A percentile compares a stretch with the other conserved stretches of the same genome.
Conservation (phyloP, 2,329 filamentous ascomycete genomes). For the Biscogniauxia marginata region DNA sequence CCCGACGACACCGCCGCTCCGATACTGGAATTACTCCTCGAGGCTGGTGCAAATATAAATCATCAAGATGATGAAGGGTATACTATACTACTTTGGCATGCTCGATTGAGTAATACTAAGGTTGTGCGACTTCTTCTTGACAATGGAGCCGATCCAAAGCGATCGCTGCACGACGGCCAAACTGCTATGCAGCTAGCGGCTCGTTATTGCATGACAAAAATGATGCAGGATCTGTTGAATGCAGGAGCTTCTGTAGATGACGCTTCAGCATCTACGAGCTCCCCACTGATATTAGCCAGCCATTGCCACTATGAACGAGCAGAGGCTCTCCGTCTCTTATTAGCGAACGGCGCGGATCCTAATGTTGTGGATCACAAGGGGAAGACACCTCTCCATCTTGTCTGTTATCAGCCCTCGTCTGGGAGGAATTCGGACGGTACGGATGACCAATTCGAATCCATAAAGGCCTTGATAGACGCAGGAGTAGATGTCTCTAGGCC, state of each 20-base stretch:
- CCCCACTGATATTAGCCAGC: slow-evolving; percentile 1
- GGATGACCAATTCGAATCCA: neutral
- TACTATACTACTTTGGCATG: neutral
- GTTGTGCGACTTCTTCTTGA: neutral
- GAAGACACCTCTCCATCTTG: slow-evolving; percentile 1
- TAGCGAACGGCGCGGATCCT: neutral
- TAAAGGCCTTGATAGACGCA: neutral
- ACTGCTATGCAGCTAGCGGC: neutral
- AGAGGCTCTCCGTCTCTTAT: neutral
- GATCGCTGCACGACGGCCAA: neutral
- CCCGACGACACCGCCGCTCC: neutral
- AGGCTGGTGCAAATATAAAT: neutral
- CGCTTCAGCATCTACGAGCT: neutral
- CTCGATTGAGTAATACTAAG: neutral
- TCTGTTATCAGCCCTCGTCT: neutral
- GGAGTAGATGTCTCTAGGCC: neutral
- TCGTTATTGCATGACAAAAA: slow-evolving; percentile 1
- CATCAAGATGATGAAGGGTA: slow-evolving; percentile 1
- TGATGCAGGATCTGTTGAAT: neutral
- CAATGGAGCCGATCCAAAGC: neutral
- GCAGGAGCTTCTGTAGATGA: neutral
- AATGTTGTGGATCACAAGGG: neutral
- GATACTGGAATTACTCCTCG: neutral
- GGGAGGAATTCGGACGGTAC: neutral
- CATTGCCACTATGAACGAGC: neutral